These are phyloP conservation scores for Talaromyces piceae DNA, from an alignment of 2,329 filamentous ascomycete genomes.

Conservation along the genomic window DNA sequence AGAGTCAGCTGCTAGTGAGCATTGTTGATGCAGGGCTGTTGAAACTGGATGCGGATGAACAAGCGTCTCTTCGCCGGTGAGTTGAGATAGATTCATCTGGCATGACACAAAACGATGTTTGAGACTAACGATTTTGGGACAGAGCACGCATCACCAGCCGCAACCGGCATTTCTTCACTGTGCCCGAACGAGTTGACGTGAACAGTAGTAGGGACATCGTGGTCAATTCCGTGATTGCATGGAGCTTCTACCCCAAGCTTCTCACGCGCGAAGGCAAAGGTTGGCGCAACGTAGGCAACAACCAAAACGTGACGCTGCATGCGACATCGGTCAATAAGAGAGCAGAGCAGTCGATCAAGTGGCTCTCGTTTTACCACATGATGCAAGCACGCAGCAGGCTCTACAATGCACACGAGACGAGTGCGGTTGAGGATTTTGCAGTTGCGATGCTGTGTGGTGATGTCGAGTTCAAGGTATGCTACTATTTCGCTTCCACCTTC, in stretches of 20 bases:
- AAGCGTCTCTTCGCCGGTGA: conserved; percentile 58
- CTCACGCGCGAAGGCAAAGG: conserved; percentile 77
- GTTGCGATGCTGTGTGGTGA: conserved; percentile 82
- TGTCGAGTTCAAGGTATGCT: conserved; percentile 68
- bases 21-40: conserved; percentile 82
- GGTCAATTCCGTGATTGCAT: conserved; percentile 74
- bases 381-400: conserved; percentile 78
- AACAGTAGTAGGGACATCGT: conserved; percentile 76
- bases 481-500: neutral
- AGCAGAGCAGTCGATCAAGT: conserved; percentile 50
- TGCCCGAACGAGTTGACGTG: conserved; percentile 65
- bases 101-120: neutral
- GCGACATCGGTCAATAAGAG: conserved; percentile 83
- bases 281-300: conserved; percentile 86
- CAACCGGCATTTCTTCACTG: conserved; percentile 70
- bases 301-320: conserved; percentile 80
- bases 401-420: conserved; percentile 87
- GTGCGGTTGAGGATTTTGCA: conserved; percentile 70
- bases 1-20: conserved; percentile 78
- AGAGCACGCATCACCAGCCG: conserved; percentile 56
- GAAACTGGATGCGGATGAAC: conserved; percentile 65
- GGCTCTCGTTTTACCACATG: conserved; percentile 93
- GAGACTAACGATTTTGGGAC: neutral
- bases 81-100: neutral
- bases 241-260: conserved; percentile 93